These are phyloP conservation scores for Moesziomyces antarcticus DNA, from an alignment of 1,284 basidiomycete genomes.

Conservation along the genomic window DNA sequence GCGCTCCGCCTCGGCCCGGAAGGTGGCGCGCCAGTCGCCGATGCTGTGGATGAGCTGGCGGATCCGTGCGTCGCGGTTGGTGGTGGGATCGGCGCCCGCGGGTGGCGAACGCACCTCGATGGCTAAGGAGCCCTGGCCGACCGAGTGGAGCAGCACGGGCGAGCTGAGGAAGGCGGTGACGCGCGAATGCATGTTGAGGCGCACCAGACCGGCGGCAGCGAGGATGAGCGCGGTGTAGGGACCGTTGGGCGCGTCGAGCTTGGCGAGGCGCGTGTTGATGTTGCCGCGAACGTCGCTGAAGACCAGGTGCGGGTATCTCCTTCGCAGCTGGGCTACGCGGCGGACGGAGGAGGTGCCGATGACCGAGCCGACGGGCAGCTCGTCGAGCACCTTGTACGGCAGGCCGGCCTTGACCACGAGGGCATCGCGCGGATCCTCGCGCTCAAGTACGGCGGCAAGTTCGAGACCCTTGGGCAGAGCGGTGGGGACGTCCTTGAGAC, in stretches of 20 bases:
- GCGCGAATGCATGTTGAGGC: constrained; percentile 78
- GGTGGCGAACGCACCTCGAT: constrained; percentile 80
- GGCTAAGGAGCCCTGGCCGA: constrained; percentile 91
- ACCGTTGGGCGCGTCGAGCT: constrained; percentile 87
- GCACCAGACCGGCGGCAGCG: constrained; percentile 91
- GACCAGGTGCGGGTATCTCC: constrained; percentile 80
- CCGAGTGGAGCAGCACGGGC: constrained; percentile 85
- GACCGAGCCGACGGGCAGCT: constrained; percentile 86
- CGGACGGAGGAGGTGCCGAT: constrained; percentile 95
- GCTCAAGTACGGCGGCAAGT: constrained; percentile 84
- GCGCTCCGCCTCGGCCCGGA: constrained; percentile 74
- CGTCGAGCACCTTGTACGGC: constrained; percentile 78
- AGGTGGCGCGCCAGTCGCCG: constrained; percentile 63
- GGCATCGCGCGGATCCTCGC: constrained; percentile 90
- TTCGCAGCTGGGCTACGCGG: constrained; percentile 87
- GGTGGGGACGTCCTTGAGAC: constrained; percentile 94
- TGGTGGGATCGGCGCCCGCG: constrained; percentile 39
- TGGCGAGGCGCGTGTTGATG: constrained; percentile 80
- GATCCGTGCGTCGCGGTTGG: constrained; percentile 61
- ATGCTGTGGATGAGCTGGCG: constrained; percentile 57
- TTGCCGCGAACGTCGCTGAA: constrained; percentile 81
- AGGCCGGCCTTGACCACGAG: constrained; percentile 85
- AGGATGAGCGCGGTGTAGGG: constrained; percentile 90
- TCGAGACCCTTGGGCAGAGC: constrained; percentile 83
- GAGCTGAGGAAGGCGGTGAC: constrained; percentile 79